phyloP scores from a whole-genome alignment of 2,329 filamentous ascomycete species.

The Tympanopsis confertula region DNA sequence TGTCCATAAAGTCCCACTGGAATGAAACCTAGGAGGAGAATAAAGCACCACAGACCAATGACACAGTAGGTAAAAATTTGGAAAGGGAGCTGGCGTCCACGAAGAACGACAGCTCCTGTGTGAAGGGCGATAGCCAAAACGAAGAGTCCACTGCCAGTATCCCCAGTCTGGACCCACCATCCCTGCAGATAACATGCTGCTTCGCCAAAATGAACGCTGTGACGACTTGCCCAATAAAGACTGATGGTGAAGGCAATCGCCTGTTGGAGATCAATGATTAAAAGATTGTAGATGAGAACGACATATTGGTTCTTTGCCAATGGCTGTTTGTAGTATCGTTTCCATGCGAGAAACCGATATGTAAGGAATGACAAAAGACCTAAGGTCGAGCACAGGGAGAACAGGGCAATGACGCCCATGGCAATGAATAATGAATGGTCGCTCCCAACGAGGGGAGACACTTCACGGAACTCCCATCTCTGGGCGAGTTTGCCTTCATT shows the following conservation, averaged over 20 bases:
- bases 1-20: slow-evolving; percentile 26
- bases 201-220: slow-evolving; percentile 28
- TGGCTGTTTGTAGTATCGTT: slow-evolving; percentile 29
- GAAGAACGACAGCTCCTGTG: slow-evolving; percentile 34
- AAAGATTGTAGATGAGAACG: slow-evolving; percentile 38
- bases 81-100: slow-evolving; percentile 30
- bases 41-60: slow-evolving; percentile 29
- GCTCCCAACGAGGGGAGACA: not conserved
- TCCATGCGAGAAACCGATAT: slow-evolving; percentile 36
- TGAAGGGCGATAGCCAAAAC: slow-evolving; percentile 41
- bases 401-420: slow-evolving; percentile 28
- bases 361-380: slow-evolving; percentile 32
- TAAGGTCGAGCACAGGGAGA: slow-evolving; percentile 31
- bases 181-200: slow-evolving; percentile 35
- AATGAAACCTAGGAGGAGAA: slow-evolving; percentile 30
- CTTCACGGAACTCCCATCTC: no score
- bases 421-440: slow-evolving; percentile 25
- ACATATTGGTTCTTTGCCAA: slow-evolving; percentile 42
- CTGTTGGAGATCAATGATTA: slow-evolving; percentile 39
- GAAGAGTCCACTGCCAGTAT: slow-evolving; percentile 37
- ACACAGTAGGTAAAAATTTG: slow-evolving; percentile 28
- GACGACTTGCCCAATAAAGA: slow-evolving; percentile 28
- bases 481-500: no score
- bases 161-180: slow-evolving; percentile 37
- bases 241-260: slow-evolving; percentile 35